Evolutionary conservation across 2,329 filamentous ascomycete genomes (phyloP).

Genomic region (Colletotrichum viniferum): DNA sequence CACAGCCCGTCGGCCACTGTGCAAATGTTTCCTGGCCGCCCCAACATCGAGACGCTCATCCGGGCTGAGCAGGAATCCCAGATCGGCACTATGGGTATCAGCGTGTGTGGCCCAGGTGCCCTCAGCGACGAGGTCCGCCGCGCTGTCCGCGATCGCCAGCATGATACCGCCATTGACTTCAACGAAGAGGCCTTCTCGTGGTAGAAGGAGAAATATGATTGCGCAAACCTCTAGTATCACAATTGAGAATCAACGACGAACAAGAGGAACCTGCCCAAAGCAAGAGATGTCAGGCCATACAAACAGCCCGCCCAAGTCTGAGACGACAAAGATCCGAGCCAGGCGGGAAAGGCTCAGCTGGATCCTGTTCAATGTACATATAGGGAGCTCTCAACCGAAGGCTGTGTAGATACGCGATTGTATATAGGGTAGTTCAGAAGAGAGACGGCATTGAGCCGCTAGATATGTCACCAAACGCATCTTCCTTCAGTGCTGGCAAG

Average conservation of each 20-base stretch:
- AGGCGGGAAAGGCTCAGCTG: not conserved
- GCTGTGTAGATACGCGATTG: not conserved
- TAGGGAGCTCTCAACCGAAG: not conserved
- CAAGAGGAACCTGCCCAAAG: not conserved
- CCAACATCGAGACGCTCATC: conserved; percentile 75
- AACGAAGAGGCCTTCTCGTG: conserved; percentile 78
- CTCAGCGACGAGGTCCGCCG: conserved; percentile 77
- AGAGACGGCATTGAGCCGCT: not conserved
- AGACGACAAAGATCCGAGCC: not conserved
- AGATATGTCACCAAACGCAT: not conserved
- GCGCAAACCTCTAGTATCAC: not conserved
- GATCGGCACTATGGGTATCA: conserved; percentile 74
- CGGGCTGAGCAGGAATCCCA: conserved; percentile 77
- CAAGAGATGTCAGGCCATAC: not conserved
- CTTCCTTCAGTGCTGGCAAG: not conserved
- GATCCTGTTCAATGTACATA: not conserved
- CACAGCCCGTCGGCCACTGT: conserved; percentile 78
- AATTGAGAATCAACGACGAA: not conserved
- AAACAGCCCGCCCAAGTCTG: not conserved
- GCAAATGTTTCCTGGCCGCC: conserved; percentile 83
- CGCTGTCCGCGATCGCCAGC: conserved; percentile 68
- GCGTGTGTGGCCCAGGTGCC: conserved; percentile 75
- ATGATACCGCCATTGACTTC: conserved; percentile 73
- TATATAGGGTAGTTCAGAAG: not conserved
- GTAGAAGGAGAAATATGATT: conserved; percentile 35